Evolutionary conservation across 108 stramenopile genomes (phyloP).

Genomic region (Cylindrotheca closterium): DNA sequence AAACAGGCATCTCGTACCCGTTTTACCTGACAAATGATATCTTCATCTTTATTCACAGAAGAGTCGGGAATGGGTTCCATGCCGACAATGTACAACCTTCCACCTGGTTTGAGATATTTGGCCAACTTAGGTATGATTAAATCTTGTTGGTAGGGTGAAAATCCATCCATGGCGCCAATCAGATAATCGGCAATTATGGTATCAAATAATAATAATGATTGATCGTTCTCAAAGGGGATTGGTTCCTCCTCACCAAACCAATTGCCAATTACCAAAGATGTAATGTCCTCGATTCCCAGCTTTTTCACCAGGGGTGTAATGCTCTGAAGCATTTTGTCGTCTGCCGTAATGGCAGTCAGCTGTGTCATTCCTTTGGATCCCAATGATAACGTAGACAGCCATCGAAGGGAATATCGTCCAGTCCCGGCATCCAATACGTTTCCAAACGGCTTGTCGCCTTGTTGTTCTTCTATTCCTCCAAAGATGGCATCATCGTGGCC

Average conservation of each 20-base stretch:
- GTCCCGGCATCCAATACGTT: conserved; percentile 90
- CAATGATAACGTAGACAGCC: conserved; percentile 74
- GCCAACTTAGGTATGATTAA: conserved; percentile 72
- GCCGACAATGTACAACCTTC: conserved; percentile 86
- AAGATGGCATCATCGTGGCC: too few relatives aligned
- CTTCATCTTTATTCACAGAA: conserved; percentile 30
- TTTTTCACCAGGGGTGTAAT: conserved; percentile 54
- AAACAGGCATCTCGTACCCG: conserved; percentile 91
- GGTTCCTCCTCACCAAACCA: conserved; percentile 51
- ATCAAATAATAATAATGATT: conserved; percentile 46
- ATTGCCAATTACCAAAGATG: conserved; percentile 84
- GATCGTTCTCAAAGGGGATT: neutral
- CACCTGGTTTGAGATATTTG: conserved; percentile 78
- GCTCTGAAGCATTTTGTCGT: conserved; percentile 61
- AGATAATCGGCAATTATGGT: conserved; percentile 92
- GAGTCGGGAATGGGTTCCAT: conserved; percentile 88
- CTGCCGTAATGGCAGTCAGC: conserved; percentile 80
- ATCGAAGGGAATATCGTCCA: conserved; percentile 84
- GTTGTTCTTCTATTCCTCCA: too few relatives aligned
- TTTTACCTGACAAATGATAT: conserved; percentile 79
- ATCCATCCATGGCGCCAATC: conserved; percentile 95
- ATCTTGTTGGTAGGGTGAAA: conserved; percentile 92
- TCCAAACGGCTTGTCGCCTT: conserved; percentile 62
- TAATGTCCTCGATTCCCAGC: conserved; percentile 43
- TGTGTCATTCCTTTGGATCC: conserved; percentile 41